Percentiles rank a stretch among this genome's conserved stretches.
These are phyloP conservation scores for Silene coronaria DNA, from an alignment of 179 eudicot species.

Conservation along the genomic window DNA sequence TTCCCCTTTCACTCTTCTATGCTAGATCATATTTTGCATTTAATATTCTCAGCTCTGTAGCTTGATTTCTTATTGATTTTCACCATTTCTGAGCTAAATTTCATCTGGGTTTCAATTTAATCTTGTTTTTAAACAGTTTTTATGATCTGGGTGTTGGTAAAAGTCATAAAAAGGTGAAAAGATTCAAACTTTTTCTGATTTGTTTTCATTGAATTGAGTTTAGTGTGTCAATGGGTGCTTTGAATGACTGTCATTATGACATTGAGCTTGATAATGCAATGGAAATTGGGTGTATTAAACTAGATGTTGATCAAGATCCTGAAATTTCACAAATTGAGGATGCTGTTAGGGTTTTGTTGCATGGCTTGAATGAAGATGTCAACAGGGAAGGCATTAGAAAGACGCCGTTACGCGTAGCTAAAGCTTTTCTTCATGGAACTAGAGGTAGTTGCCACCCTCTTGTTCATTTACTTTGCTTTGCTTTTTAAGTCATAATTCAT, in stretches of 20 bases:
- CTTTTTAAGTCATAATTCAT: too few relatives aligned
- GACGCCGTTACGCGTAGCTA: constrained; percentile 80
- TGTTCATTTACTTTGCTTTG: too few relatives aligned
- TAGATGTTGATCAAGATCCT: constrained; percentile 33
- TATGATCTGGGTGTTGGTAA: neutral
- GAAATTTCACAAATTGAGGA: constrained; percentile 50
- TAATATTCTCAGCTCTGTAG: too few relatives aligned
- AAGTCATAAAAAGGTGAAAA: neutral
- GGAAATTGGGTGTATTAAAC: constrained; percentile 28
- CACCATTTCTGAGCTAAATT: neutral
- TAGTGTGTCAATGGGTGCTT: constrained; percentile 60
- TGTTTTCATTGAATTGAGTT: neutral
- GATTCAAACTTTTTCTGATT: neutral
- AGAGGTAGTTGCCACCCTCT: too few relatives aligned
- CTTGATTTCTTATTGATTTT: constrained; percentile 1
- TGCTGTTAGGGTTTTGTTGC: constrained; percentile 70
- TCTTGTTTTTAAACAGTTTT: neutral
- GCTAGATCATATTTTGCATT: too few relatives aligned
- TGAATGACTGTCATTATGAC: constrained; percentile 54
- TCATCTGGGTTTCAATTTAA: constrained; percentile 16
- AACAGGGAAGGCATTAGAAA: constrained; percentile 64
- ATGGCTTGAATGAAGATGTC: constrained; percentile 75
- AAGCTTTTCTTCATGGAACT: too few relatives aligned
- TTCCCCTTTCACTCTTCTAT: too few relatives aligned
- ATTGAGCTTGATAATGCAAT: constrained; percentile 45